Evolutionary conservation across 148 eudicot genomes (phyloP).

Genomic region (Fallopia convolvulus): DNA sequence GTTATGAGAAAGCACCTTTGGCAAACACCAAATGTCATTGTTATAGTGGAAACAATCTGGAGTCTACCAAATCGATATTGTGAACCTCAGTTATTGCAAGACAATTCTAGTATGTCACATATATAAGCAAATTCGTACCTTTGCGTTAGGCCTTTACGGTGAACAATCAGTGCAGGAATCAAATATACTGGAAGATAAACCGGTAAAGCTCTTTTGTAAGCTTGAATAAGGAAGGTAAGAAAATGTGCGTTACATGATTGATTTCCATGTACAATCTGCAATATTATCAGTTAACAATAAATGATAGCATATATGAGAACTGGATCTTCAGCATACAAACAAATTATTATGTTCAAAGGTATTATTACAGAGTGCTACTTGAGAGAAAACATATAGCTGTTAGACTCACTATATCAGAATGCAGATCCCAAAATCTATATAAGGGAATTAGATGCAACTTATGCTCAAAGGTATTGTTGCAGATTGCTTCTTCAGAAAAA

Average conservation of each 20-base stretch:
- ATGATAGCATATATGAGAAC: background rate
- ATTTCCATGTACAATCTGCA: constrained; percentile 87
- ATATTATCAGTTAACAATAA: background rate
- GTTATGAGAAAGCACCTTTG: background rate
- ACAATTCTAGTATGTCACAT: background rate
- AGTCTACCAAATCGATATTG: background rate
- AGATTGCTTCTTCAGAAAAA: background rate
- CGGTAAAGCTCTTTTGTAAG: constrained; percentile 91
- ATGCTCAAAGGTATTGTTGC: background rate
- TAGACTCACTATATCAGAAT: background rate
- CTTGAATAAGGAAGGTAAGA: constrained; percentile 67
- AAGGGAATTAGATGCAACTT: too few species aligned
- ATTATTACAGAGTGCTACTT: background rate
- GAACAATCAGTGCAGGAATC: constrained; percentile 93
- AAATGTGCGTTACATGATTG: constrained; percentile 75
- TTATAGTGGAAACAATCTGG: background rate
- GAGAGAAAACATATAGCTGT: background rate
- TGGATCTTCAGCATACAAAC: background rate
- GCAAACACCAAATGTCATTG: background rate
- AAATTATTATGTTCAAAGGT: background rate
- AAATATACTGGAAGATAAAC: constrained; percentile 97
- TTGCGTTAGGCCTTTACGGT: constrained; percentile 69
- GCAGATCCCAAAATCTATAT: background rate
- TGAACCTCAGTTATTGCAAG: background rate
- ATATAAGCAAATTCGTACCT: constrained; percentile 31